A percentile compares a stretch with the other conserved stretches of the same genome.
Evolutionary conservation across 2,329 filamentous ascomycete species (phyloP).

Genomic region (Colletotrichum costaricense): DNA sequence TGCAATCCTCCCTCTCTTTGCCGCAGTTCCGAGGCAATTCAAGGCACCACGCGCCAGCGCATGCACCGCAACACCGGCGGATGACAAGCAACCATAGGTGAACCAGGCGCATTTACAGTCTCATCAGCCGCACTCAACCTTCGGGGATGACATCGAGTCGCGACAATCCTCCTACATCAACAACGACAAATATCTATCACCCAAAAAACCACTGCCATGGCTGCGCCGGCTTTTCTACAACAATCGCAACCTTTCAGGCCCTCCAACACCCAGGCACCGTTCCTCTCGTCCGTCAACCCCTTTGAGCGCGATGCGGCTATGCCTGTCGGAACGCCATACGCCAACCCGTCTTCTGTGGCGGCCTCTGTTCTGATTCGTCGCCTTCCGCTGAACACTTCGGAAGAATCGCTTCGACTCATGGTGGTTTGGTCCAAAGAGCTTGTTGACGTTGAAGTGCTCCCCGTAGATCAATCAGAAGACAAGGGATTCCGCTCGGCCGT

Average conservation of each 20-base stretch:
- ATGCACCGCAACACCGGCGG: constrained; percentile 43
- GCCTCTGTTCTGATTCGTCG: constrained; percentile 63
- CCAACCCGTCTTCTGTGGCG: constrained; percentile 47
- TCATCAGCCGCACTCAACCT: constrained; percentile 39
- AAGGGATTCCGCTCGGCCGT: constrained; percentile 62
- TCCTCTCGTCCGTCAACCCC: constrained; percentile 45
- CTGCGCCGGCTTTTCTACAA: constrained; percentile 55
- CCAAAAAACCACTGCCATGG: constrained; percentile 53
- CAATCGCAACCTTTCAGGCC: constrained; percentile 53
- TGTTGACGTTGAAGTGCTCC: constrained; percentile 61
- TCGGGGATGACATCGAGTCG: constrained; percentile 43
- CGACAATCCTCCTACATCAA: constrained; percentile 45
- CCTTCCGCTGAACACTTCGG: constrained; percentile 64
- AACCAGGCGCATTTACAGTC: constrained; percentile 39
- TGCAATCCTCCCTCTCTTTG: constrained; percentile 12
- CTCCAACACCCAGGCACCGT: constrained; percentile 48
- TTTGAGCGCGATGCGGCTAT: constrained; percentile 57
- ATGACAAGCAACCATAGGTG: constrained; percentile 43
- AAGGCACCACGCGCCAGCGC: constrained; percentile 36
- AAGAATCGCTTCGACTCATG: constrained; percentile 67
- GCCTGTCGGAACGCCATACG: constrained; percentile 53
- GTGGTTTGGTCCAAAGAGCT: constrained; percentile 69
- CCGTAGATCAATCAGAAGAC: constrained; percentile 61
- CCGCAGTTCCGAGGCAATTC: constrained; percentile 2
- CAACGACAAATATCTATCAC: constrained; percentile 40